Base-by-base conservation (phyloP, 1,284 basidiomycete genomes). In the Malassezia equina region DNA sequence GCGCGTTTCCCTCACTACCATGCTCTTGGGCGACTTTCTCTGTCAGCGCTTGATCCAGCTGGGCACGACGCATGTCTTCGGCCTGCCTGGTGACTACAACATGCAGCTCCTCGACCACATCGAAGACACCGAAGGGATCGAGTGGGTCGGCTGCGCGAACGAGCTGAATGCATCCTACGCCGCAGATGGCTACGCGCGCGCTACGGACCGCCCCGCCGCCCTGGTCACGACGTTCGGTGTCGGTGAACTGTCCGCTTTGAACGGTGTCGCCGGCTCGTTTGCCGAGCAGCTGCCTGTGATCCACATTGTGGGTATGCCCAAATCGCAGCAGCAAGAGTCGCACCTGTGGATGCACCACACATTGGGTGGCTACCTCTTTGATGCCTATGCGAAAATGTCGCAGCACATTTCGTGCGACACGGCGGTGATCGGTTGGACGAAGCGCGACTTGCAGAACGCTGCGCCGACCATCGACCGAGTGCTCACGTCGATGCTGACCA, bases 51-150 rank as follows among this genome's bases (percentile, higher is more conserved):
- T 76, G 34, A 63, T 55, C 9, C 65, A 73, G 58, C 51, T 66
- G 17, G 59, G 58, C 32, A 46, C 65, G 29, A 58, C 84, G 81
- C 79, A 79, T 46, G 81, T 91, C 77, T 91, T 91, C 61, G 90
- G 90, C 31, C 82, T 91, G 0, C 89, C 90, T 0, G 90, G 90
- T 36, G 90, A 93, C 76, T 95, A 90, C 75, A 94, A 93, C 75
- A 82, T 94, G 62, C 65, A 66, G 11, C 75, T 78, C 44, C 76
- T 81, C 31, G 90, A 95, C 75, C 81, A 86, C 52, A 80, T 93
- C 58, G 90, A 95, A 75, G 84, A 86, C 62, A 82, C 88, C 69
- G 79, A 82, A 3, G 78, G 75, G 9, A 82, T 95, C 40, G 78
- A 86, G 21, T 95, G 91, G 91, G 80, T 59, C 32, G 91, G 90